Base-by-base conservation (phyloP, 139 green algal genomes). In the Auxenochlorella pyrenoidosa region DNA sequence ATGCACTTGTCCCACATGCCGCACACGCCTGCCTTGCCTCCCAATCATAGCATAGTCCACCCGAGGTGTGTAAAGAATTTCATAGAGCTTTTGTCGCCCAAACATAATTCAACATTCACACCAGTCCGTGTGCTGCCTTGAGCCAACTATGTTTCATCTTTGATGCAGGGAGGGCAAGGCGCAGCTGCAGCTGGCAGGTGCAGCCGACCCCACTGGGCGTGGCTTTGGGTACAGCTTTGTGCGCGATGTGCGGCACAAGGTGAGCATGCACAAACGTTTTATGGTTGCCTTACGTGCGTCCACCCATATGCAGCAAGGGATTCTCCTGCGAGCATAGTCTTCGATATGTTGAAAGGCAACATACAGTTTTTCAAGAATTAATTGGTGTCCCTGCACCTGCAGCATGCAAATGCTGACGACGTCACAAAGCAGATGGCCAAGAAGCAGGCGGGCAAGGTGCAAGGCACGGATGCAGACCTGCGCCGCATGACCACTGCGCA, bases 391-490 rank as follows among this genome's bases (percentile, higher is more conserved):
- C 28, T 43, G 16, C 30, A 4, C 51, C 16, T 83, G 51, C 78
- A 83, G 78, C 78, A 83, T 34, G 54, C 78, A 18, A 71, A 71
- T 21, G 30, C 51, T 24, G 88, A 89, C 26, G 84, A 91, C 18
- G 34, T 66, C n/a, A 85, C 84, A 66, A 79, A 87, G 54, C 58
- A 44, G 34, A 77, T 88, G 44, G 77, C 70, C 54, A 89, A 92
- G 75, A 38, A 72, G 73, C 84, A 90, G 60, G 86, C 75, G 32
- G 89, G 87, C 66, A 89, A 91, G 60, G 87, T 95, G 60, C 90
- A 91, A 60, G 95, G 95, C 59, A 97, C 95, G 28, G 89, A 93
- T 72, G 90, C 94, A 3, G 95, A 98, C 79, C 90, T 98, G 88
- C 92, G 95, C 30, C 86, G 89, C 38, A 94, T 98, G 82, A 91